Evolutionary conservation across 306 rosid species (phyloP), one percentile per base, ranked within the genome.

Genomic region (Hippophae gyantsensis): DNA sequence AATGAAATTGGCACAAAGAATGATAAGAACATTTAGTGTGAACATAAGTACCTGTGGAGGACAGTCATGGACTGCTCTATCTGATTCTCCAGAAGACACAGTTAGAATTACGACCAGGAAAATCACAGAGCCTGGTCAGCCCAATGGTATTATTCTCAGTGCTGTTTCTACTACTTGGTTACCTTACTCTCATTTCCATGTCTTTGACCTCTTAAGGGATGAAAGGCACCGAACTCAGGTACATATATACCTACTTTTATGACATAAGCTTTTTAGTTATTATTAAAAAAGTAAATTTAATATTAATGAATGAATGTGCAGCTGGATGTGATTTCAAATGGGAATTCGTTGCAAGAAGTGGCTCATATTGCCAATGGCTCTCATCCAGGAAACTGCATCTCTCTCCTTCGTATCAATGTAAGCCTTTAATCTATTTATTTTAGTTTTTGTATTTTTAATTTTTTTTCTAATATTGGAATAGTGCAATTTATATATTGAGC

Each of bases 291-390:
- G 3, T 32, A 32, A 32, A 32, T 32, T 32, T 32, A 32, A 32
- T 32, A 32, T 32, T 32, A 32, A 32, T 32, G 1, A 32, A 32
- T 32, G 26, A 7, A 13, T 23, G 7, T 44, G 61, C 78, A 87
- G 96, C 75, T 87, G 69, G 96, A 92, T 71, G 87, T 83, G 62
- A 87, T 87, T 53, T 79, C 96, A 11, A 92, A 81, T 64, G 96
- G 98, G 51, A 87, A 82, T 62, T 85, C 96, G 8, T 74, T 92
- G 6, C 87, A 87, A 45, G 96, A 92, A 59, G 95, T 92, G 57
- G 98, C 95, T 74, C 98, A 83, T 47, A 87, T 92, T 56, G 96
- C 98, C 46, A 92, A 92, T 62, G 96, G 98, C 59, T 92, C 96
- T 2, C 92, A 92, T 76, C 98, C 98, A 0, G 98, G 98, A 69